Base-by-base conservation (phyloP, 768 basidiomycete genomes). In the Lentinula lateritia region DNA sequence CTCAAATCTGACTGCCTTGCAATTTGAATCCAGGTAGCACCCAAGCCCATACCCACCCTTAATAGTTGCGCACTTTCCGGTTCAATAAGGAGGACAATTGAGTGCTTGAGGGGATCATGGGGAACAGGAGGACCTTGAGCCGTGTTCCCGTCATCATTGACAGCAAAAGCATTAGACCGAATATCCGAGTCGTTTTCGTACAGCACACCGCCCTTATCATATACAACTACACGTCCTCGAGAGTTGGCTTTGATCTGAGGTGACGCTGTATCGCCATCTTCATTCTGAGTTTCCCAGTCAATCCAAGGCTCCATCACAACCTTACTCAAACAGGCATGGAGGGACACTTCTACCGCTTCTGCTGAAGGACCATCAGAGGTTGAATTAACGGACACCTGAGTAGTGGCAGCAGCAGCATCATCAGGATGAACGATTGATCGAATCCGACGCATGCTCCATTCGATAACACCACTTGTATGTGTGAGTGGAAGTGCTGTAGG, bases 401-500 rank as follows among this genome's bases (percentile, higher is more conserved):
- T 20, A 20, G 46, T 16, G 10, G n/a, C 7, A 7, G 39, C 39
- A 16, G 6, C 13, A 16, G 46, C n/a, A 71, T 61, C 61, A 13
- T 74, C 70, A 2, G 82, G 82, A 8, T 74, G 70, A 1, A 73
- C 65, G 63, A 87, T 70, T 8, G 78, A 72, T 59, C 78, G 76
- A 69, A 92, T 74, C 39, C 80, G 78, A 12, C 90, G 79, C 60
- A 86, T 81, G 1, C 86, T 86, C 38, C 75, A 79, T 71, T 92
- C 90, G 58, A 89, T 83, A 54, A 89, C 72, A 7, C 87, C 88
- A 1, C 86, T 76, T 6, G 76, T 79, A 66, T 90, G 88, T 0
- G 89, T 88, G 59, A 81, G 66, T 0, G 88, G 83, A 39, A 90
- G 71, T 5, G 72, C 69, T 10, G 81, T 83, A 3, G 83, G 83